A percentile compares a stretch with the other conserved stretches of the same genome.
phyloP scores from a whole-genome alignment of 176 grass and related monocot genomes.

The Zoysia japonica region DNA sequence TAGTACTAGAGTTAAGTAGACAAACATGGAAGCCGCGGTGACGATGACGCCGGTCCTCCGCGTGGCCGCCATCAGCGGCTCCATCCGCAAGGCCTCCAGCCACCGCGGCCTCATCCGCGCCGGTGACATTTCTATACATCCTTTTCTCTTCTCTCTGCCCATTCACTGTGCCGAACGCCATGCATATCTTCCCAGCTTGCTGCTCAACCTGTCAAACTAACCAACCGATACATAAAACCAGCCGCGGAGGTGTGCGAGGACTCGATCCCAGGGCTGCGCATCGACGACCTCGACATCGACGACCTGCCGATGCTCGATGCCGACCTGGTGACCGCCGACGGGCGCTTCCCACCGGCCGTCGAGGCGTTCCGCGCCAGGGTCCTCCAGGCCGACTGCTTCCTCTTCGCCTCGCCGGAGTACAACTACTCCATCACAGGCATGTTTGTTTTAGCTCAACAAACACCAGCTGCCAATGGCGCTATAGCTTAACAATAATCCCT shows the following conservation, averaged over 20 bases:
- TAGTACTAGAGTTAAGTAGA: too few relatives aligned
- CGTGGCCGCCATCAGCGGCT: slow-evolving; percentile 59
- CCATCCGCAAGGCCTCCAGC: slow-evolving; percentile 56
- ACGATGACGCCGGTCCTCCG: slow-evolving; percentile 16
- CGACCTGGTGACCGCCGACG: background rate
- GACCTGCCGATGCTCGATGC: background rate
- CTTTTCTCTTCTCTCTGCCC: background rate
- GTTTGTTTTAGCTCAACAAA: too few relatives aligned
- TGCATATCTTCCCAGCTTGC: too few relatives aligned
- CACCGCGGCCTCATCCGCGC: slow-evolving; percentile 62
- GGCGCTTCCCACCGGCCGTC: background rate
- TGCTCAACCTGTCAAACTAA: too few relatives aligned
- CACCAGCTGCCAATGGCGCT: too few relatives aligned
- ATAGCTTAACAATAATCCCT: background rate
- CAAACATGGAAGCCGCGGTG: background rate
- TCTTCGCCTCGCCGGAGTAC: background rate
- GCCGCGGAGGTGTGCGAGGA: background rate
- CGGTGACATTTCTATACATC: background rate
- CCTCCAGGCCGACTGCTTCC: background rate
- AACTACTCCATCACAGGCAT: background rate
- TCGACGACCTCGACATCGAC: background rate
- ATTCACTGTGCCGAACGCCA: background rate
- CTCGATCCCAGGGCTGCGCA: background rate
- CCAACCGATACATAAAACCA: background rate
- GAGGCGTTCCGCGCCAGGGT: background rate